Evolutionary conservation across 2,329 filamentous ascomycete species (phyloP), one percentile per base, ranked within the genome.

Genomic region (Eutypa lata): DNA sequence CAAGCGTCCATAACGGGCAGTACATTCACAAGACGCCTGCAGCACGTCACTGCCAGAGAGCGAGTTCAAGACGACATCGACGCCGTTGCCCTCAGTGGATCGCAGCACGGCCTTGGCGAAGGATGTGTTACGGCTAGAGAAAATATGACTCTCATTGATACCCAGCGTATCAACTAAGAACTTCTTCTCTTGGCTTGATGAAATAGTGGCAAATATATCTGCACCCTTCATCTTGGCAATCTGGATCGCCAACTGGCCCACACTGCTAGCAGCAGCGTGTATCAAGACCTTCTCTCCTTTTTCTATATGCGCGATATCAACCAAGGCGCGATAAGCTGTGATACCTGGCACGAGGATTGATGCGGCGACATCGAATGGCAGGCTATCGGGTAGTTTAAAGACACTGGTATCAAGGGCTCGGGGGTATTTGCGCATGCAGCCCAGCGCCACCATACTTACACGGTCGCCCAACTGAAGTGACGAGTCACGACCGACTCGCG

Each of bases 1-100:
- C 43, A 73, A 71, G 1, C 65, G 57, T 1, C 71, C 71, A 48
- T 66, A 69, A 6, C 59, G 60, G 10, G 72, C 68, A 18, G 74
- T 58, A 51, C 68, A 72, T 28, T 68, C 57, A 67, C 66, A 72
- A 1, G 69, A 66, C 2, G 65, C 61, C 1, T 58, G 59, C 1
- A 73, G 57, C 7, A 57, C 49, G 16, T 69, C 65, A n/a, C 19
- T 22, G 19, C 68, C 67, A 1, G 66, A 58, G 3, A 70, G 56
- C 1, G 65, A 67, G 54, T 70, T 71, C 1, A 71, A 50, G 13
- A 69, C 64, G 2, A 71, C 61, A 35, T 71, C 66, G 18, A 70
- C 66, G 22, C 68, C 68, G n/a, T 59, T 53, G 14, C 65, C 61
- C n/a, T 61, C 54, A 6, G 67, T 70, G 2, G 61, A 50, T 11